Conservation (phyloP, 2,329 filamentous ascomycete species). For the Mycosphaerella arachidis region DNA sequence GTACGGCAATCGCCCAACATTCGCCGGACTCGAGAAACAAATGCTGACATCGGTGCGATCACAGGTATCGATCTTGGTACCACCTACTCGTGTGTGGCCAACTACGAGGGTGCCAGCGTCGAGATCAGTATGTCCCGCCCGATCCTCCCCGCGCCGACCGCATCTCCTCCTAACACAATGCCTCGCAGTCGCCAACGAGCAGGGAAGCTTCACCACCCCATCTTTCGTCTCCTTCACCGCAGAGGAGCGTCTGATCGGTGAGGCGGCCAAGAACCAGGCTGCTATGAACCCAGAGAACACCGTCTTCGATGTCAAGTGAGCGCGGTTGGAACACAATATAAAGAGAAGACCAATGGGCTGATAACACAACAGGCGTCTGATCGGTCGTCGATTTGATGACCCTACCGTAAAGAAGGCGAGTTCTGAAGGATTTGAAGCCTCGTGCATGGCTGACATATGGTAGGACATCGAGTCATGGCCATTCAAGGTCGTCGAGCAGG, state of each 20-base stretch:
- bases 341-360: conserved; percentile 23
- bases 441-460: background rate
- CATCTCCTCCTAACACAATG: conserved; percentile 9
- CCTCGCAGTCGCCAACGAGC: conserved; percentile 79
- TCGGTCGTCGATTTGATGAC: conserved; percentile 92
- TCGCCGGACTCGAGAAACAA: conserved; percentile 74
- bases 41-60: conserved; percentile 95
- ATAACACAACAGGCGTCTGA: conserved; percentile 69
- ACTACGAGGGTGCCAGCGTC: conserved; percentile 98
- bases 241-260: conserved; percentile 97
- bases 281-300: conserved; percentile 99
- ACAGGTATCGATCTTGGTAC: conserved; percentile 97
- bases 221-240: conserved; percentile 99
- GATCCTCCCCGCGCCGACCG: conserved; percentile 5
- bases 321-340: conserved; percentile 7
- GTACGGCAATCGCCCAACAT: conserved; percentile 47
- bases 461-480: conserved; percentile 96
- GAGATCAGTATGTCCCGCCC: conserved; percentile 73
- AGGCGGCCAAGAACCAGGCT: conserved; percentile 99
- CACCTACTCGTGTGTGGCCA: conserved; percentile 99
- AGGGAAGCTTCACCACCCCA: conserved; percentile 97
- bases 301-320: conserved; percentile 89
- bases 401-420: conserved; percentile 80
- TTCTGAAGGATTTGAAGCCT: background rate
- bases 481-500: conserved; percentile 87